phyloP scores from a whole-genome alignment of 768 basidiomycete species.

The Lactifluus subvellereus region DNA sequence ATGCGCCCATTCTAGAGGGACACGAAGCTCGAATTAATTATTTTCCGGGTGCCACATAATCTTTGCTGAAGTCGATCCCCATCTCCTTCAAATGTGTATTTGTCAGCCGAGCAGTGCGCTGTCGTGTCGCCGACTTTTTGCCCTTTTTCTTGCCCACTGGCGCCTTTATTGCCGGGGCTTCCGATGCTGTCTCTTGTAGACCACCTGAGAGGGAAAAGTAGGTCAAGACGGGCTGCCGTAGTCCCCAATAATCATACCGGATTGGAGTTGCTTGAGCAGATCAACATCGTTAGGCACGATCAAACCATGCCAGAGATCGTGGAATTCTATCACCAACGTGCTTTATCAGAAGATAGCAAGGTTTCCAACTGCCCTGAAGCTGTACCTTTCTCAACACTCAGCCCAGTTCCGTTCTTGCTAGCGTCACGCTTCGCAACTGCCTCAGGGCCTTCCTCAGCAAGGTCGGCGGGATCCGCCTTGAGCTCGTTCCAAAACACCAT shows the following conservation, averaged over 20 bases:
- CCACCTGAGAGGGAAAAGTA: conserved; percentile 47
- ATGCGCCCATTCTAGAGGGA: no score
- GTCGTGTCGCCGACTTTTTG: conserved; percentile 64
- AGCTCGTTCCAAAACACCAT: conserved; percentile 92
- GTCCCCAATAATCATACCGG: conserved; percentile 40
- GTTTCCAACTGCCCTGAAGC: background rate
- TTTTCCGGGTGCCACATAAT: conserved; percentile 44
- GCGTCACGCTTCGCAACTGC: conserved; percentile 18
- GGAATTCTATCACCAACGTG: conserved; percentile 54
- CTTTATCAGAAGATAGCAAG: background rate
- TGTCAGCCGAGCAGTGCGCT: conserved; percentile 77
- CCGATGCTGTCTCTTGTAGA: conserved; percentile 69
- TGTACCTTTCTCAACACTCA: conserved; percentile 74
- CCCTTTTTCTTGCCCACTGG: conserved; percentile 67
- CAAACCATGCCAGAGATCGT: conserved; percentile 79
- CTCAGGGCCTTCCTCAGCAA: conserved; percentile 18
- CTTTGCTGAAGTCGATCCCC: conserved; percentile 71
- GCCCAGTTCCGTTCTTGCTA: conserved; percentile 58
- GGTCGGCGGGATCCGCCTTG: conserved; percentile 43
- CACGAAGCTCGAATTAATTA: background rate
- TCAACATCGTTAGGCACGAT: conserved; percentile 85
- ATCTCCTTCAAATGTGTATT: conserved; percentile 84
- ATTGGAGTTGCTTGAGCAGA: conserved; percentile 67
- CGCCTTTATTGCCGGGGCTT: conserved; percentile 49
- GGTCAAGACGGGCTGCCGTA: background rate